phyloP scores from a whole-genome alignment of 768 basidiomycete species.

The Boletellus sp. region DNA sequence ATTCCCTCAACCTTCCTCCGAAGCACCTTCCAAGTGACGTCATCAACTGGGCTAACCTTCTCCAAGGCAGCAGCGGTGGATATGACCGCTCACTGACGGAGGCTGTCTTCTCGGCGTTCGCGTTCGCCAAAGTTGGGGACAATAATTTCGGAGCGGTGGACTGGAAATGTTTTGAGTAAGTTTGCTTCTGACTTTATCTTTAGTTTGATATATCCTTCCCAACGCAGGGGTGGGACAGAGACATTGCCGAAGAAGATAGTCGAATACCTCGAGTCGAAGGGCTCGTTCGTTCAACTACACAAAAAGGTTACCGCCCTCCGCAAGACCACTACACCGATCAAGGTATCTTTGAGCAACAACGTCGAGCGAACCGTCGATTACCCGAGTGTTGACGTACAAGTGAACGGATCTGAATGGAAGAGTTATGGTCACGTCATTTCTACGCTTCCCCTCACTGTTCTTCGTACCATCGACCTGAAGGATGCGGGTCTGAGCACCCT shows the following conservation, averaged over 20 bases:
- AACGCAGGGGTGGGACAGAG: conserved; percentile 20
- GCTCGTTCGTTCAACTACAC: conserved; percentile 9
- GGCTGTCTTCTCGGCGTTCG: neutral
- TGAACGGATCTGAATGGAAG: neutral
- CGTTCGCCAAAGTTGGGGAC: neutral
- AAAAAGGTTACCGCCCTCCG: conserved; percentile 19
- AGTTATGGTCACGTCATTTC: conserved; percentile 41
- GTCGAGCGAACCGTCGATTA: no score
- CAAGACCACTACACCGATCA: neutral
- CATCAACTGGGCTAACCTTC: conserved; percentile 21
- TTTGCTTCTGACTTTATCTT: neutral
- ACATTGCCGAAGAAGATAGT: conserved; percentile 21
- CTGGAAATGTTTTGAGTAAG: neutral
- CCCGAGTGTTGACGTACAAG: no score
- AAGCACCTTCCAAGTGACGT: conserved; percentile 10
- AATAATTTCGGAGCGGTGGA: neutral
- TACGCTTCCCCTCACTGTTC: conserved; percentile 35
- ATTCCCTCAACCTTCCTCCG: conserved; percentile 5
- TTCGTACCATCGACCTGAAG: conserved; percentile 35
- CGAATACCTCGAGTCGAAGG: conserved; percentile 8
- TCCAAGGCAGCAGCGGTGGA: neutral
- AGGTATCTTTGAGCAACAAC: no score
- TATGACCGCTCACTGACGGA: neutral
- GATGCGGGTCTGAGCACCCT: conserved; percentile 20
- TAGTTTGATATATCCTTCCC: neutral